Evolutionary conservation across 129 eudicot genomes (phyloP).

Genomic region (Artemisia argyi): DNA sequence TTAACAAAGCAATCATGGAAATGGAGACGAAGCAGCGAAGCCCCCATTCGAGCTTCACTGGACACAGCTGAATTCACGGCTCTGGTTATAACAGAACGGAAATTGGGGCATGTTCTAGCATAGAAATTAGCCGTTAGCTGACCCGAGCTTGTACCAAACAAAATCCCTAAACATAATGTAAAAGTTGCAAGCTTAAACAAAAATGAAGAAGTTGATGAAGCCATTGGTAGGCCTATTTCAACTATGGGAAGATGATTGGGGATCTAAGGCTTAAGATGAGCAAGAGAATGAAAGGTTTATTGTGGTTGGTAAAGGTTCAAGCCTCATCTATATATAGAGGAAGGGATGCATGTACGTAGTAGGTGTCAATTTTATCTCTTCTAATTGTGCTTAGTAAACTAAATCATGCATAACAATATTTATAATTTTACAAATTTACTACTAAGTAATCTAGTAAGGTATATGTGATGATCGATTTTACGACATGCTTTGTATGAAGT

Average conservation of each 20-base stretch:
- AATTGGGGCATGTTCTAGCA: conserved; percentile 35
- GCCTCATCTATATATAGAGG: too few relatives aligned
- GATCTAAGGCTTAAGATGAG: background rate
- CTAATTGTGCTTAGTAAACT: too few relatives aligned
- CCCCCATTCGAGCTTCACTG: conserved; percentile 53
- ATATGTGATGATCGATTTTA: too few relatives aligned
- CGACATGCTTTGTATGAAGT: too few relatives aligned
- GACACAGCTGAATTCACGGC: conserved; percentile 39
- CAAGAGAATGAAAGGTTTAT: background rate
- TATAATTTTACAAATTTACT: too few relatives aligned
- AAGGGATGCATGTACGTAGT: too few relatives aligned
- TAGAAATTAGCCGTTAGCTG: conserved; percentile 36
- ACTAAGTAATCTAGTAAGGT: too few relatives aligned
- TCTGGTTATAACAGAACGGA: conserved; percentile 26
- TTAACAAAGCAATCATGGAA: conserved; percentile 60
- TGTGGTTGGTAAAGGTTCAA: conserved; percentile 1
- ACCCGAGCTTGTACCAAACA: conserved; percentile 27
- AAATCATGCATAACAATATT: too few relatives aligned
- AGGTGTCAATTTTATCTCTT: too few relatives aligned
- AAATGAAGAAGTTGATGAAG: conserved; percentile 12
- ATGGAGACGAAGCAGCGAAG: conserved; percentile 52
- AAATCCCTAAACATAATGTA: conserved; percentile 21
- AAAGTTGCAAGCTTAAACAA: conserved; percentile 8
- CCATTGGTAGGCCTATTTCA: conserved; percentile 21
- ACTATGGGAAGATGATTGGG: background rate